Percentiles rank a stretch among this genome's conserved stretches.
Conservation (phyloP, 495 filamentous ascomycete genomes). For the Alectoria sarmentosa region DNA sequence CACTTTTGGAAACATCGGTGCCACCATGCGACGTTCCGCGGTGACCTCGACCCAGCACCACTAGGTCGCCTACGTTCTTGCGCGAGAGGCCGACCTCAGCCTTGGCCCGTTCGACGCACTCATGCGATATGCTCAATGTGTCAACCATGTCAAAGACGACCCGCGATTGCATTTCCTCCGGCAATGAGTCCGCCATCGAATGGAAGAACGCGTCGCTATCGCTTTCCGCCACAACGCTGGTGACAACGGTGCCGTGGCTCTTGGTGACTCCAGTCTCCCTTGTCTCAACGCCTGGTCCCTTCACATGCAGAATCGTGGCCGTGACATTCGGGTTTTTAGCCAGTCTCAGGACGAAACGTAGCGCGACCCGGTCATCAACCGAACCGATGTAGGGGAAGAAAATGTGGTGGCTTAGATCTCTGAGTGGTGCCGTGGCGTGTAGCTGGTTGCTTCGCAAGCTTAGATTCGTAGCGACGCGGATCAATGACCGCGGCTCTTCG, state of each 20-base stretch:
- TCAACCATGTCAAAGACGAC: conserved; percentile 47
- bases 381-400: conserved; percentile 87
- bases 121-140: conserved; percentile 4
- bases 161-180: conserved; percentile 48
- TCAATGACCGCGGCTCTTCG: conserved; percentile 25
- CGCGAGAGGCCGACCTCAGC: conserved; percentile 53
- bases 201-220: conserved; percentile 47
- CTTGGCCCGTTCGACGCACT: conserved; percentile 36
- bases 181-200: conserved; percentile 54
- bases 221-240: background rate
- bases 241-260: background rate
- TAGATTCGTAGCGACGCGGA: conserved; percentile 30
- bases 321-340: conserved; percentile 70
- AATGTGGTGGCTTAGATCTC: conserved; percentile 71
- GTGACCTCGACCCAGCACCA: conserved; percentile 62
- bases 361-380: conserved; percentile 71
- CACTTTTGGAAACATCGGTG: conserved; percentile 31
- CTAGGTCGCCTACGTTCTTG: conserved; percentile 68
- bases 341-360: conserved; percentile 75
- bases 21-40: background rate
- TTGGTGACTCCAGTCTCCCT: conserved; percentile 29
- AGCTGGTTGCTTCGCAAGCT: conserved; percentile 27
- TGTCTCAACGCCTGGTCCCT: conserved; percentile 10
- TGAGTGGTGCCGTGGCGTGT: conserved; percentile 36
- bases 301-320: conserved; percentile 56